Conservation (phyloP, 208 protist genomes). For the Phytomonas sp. region DNA sequence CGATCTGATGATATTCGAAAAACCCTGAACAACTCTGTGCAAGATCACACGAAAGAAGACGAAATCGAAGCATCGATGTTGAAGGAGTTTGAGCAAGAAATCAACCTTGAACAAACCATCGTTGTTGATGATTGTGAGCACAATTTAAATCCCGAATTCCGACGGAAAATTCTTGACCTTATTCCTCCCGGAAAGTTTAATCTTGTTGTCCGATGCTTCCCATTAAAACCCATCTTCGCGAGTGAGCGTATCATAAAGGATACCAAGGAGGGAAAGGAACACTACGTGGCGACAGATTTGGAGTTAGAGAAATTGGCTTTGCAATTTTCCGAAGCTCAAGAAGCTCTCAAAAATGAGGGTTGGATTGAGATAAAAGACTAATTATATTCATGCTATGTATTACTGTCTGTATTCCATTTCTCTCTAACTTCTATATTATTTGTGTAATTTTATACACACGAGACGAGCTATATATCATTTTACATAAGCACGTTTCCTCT, state of each 20-base stretch:
- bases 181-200: constrained; percentile 30
- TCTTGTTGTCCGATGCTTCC: constrained; percentile 44
- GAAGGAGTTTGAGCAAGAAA: constrained; percentile 24
- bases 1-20: constrained; percentile 38
- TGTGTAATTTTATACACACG: neutral
- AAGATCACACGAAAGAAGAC: constrained; percentile 44
- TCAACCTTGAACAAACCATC: constrained; percentile 45
- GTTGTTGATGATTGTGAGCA: constrained; percentile 62
- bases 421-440: neutral
- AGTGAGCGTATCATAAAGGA: constrained; percentile 44
- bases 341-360: constrained; percentile 42
- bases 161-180: constrained; percentile 29
- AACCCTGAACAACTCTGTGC: constrained; percentile 30
- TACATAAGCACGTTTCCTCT: constrained; percentile 1
- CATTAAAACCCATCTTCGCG: constrained; percentile 57
- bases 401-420: neutral
- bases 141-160: constrained; percentile 41
- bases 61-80: constrained; percentile 53
- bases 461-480: neutral
- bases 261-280: constrained; percentile 31
- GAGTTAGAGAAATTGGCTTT: constrained; percentile 47
- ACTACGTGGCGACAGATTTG: constrained; percentile 24
- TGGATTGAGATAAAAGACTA: constrained; percentile 34
- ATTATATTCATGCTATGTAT: neutral
- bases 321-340: constrained; percentile 21